Evolutionary conservation across 768 basidiomycete species (phyloP).

Genomic region (Brasilioporus rufonigricans): DNA sequence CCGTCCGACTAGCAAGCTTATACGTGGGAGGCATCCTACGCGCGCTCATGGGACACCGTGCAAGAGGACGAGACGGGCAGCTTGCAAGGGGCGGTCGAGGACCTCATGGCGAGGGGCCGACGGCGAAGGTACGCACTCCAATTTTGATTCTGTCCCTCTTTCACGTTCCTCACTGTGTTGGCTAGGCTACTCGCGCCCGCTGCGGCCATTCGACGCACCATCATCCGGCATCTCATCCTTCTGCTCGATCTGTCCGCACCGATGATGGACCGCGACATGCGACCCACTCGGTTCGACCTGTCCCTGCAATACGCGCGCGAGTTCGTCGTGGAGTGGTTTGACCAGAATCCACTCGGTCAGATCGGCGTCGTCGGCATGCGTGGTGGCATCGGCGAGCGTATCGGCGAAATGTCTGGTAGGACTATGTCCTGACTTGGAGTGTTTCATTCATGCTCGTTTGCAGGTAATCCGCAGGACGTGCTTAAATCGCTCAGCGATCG

Average conservation of each 20-base stretch:
- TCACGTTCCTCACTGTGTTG: conserved; percentile 3
- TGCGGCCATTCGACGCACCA: conserved; percentile 86
- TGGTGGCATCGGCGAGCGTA: conserved; percentile 84
- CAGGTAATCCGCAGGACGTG: conserved; percentile 97
- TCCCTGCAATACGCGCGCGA: conserved; percentile 87
- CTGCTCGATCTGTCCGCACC: conserved; percentile 88
- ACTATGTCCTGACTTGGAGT: background rate
- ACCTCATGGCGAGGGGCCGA: conserved; percentile 81
- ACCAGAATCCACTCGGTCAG: conserved; percentile 97
- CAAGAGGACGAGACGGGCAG: conserved; percentile 95
- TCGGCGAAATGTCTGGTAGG: conserved; percentile 91
- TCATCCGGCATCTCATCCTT: conserved; percentile 93
- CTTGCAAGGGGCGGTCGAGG: conserved; percentile 85
- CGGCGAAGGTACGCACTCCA: conserved; percentile 63
- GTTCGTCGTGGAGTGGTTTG: conserved; percentile 96
- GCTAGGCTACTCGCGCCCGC: conserved; percentile 75
- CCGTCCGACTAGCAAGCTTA: conserved; percentile 62
- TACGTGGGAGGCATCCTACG: conserved; percentile 95
- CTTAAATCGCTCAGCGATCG: conserved; percentile 81
- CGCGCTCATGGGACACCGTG: conserved; percentile 94
- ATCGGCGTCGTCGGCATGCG: conserved; percentile 94
- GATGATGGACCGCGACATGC: conserved; percentile 96
- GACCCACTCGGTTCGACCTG: conserved; percentile 90
- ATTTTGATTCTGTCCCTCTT: background rate
- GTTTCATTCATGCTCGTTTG: conserved; percentile 5